Percentiles rank a stretch among this genome's conserved stretches.
Conservation (phyloP, 2,329 filamentous ascomycete species). For the Ascochyta clinopodiicola region DNA sequence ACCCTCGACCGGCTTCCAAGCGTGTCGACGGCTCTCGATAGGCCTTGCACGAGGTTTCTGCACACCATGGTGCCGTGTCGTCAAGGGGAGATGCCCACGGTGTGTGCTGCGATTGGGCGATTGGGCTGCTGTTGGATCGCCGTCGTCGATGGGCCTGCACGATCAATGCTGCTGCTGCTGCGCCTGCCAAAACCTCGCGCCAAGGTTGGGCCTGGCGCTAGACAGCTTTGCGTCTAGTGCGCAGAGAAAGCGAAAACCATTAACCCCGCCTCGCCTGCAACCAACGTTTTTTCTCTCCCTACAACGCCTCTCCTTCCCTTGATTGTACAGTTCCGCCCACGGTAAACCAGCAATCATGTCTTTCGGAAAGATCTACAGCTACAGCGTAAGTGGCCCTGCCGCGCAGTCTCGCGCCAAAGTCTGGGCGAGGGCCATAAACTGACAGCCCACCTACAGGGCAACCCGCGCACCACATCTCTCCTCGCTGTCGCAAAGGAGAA, state of each 20-base stretch:
- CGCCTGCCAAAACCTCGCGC: conserved; percentile 5
- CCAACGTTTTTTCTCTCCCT: conserved; percentile 34
- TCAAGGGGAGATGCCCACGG: conserved; percentile 12
- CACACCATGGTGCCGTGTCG: conserved; percentile 35
- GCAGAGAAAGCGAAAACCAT: conserved; percentile 32
- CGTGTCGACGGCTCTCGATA: conserved; percentile 36
- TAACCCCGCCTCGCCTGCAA: conserved; percentile 36
- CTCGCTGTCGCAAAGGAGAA: conserved; percentile 97
- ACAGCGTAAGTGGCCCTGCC: conserved; percentile 58
- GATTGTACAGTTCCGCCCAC: conserved; percentile 38
- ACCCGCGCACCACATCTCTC: conserved; percentile 88
- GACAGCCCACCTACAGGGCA: conserved; percentile 65
- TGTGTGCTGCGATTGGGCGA: background rate
- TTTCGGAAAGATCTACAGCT: conserved; percentile 97
- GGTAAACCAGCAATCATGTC: conserved; percentile 70
- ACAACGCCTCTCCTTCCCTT: conserved; percentile 32
- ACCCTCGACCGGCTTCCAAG: conserved; percentile 28
- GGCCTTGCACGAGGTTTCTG: conserved; percentile 39
- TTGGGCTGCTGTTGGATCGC: conserved; percentile 8
- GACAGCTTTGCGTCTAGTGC: background rate
- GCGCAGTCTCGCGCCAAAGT: conserved; percentile 1
- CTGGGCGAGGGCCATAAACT: conserved; percentile 11
- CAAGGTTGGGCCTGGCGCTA: conserved; percentile 11
- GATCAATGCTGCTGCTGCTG: background rate
- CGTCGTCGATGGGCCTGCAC: conserved; percentile 14